Base-by-base conservation (phyloP, 2,329 filamentous ascomycete genomes). In the Hypoxylon rubiginosum region DNA sequence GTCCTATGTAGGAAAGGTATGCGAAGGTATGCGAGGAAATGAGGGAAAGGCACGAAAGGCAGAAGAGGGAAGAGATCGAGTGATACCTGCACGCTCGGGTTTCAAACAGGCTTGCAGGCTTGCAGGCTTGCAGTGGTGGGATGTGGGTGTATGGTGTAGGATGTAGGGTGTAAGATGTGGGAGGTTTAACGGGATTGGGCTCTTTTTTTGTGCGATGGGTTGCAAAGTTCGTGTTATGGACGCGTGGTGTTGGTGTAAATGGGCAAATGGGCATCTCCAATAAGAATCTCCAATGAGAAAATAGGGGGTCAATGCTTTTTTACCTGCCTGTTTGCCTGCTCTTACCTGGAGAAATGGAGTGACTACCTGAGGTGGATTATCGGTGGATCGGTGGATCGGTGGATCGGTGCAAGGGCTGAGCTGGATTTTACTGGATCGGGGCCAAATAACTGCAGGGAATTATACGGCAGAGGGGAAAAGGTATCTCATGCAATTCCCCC, bases 161-260 rank as follows among this genome's bases (percentile, higher is more conserved):
- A n/a, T n/a, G n/a, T n/a, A n/a, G n/a, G n/a, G n/a, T n/a, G n/a
- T n/a, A n/a, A n/a, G n/a, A n/a, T n/a, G 60, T 51, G 53, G 52
- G 56, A 53, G 59, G 36, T 34, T 50, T 19, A 17, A 60, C 36
- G 57, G 51, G 36, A 51, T 53, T 36, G 41, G 51, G 45, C n/a
- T n/a, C n/a, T n/a, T n/a, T 36, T 57, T 56, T 48, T 46, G 41
- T 30, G 46, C 21, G 21, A 49, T n/a, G 21, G 15, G 21, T 8
- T 28, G 13, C 39, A n/a, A 43, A n/a, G 39, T 58, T 72, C 73
- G 74, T 75, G 74, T 75, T 61, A 54, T 66, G 58, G 71, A 75
- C 75, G 75, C 74, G 75, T 76, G 71, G 70, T 70, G 73, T 73
- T 74, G 74, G 72, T 67, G 73, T 71, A 72, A 57, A 65, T 62